Evolutionary conservation across 768 basidiomycete species (phyloP), one percentile per base, ranked within the genome.

Genomic region (Russula compacta): DNA sequence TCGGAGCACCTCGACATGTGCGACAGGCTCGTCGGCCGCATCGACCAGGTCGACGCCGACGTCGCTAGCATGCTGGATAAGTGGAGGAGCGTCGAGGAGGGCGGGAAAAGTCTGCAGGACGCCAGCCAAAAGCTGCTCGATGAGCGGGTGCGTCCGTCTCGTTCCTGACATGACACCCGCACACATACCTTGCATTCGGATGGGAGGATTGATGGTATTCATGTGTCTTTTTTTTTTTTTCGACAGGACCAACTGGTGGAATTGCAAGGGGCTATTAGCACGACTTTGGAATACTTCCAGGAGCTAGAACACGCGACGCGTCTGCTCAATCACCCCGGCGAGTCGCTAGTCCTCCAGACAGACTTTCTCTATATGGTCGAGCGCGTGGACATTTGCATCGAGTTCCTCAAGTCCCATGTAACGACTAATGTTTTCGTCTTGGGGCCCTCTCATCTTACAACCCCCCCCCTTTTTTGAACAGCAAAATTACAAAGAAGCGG

Each of bases 321-420:
- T 46, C 90, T 95, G 84, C 79, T 99, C 51, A 98, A 98, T 69
- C 85, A 92, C 67, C 95, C 95, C 3, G 94, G 93, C 33, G 92
- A 95, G 63, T 85, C 89, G 0, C 81, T 98, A 21, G 95, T 98
- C 56, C 80, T 95, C 10, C 84, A 92, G 65, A 83, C 86, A 0
- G 94, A 95, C 68, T 98, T 98, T 71, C 73, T 98, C 58, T 90
- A 92, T 67, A 95, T 95, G 93, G 91, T 98, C 40, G 93, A 95
- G 67, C 83, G 93, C 7, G 86, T 98, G 36, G 95, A 97, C 67
- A 86, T 94, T 44, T 98, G 95, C 70, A 87, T 98, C 51, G 89
- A 91, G 53, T 98, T 90, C 70, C 76, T 99, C 35, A 86, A 86
- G 70, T 78, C 78, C 12, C 92, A 97, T 72, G 95, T 95, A 72